Evolutionary conservation across 2,329 filamentous ascomycete genomes (phyloP), one percentile per base, ranked within the genome.

Genomic region (Fusarium sp.): DNA sequence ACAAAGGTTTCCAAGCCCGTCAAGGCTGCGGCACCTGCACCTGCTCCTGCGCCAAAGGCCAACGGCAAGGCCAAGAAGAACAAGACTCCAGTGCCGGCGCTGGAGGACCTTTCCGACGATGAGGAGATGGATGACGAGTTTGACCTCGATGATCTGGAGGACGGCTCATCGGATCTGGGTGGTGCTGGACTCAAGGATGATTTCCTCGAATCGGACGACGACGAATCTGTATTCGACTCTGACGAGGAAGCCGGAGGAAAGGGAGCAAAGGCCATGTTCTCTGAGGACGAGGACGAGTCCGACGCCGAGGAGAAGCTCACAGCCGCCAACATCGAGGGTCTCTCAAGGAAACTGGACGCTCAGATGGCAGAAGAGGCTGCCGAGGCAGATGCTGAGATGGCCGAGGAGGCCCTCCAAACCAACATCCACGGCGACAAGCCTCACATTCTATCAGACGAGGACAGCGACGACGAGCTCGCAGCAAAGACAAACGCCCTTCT

Each of bases 311-410:
- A 97, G 78, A 90, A 89, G 75, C 84, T 99, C 67, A 99, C 92
- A 47, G 93, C 93, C 2, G 95, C 95, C 62, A 99, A 99, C 77
- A 98, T 99, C 63, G 95, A 90, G 70, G 95, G 95, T 56, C 81
- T 99, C 53, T 93, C 94, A 52, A 85, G 88, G 69, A 94, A 93
- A 76, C 79, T 99, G 54, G 94, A 99, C 74, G 82, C 86, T 71
- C 82, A 95, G 73, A 81, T 85, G 72, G 90, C 91, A 40, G 84
- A 90, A 58, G 91, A 97, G 64, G 92, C 89, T 15, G 92, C 88
- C 24, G 91, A 93, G 61, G 92, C 92, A 24, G 88, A 93, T 69
- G 90, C 89, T 31, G 95, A 99, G 76, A 79, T 98, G 74, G 87
- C 93, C 73, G 91, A 97, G 67, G 88, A 86, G 40, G 91, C 91